Conservation (phyloP, 345 rosid species). For the Clarkia xantiana region DNA sequence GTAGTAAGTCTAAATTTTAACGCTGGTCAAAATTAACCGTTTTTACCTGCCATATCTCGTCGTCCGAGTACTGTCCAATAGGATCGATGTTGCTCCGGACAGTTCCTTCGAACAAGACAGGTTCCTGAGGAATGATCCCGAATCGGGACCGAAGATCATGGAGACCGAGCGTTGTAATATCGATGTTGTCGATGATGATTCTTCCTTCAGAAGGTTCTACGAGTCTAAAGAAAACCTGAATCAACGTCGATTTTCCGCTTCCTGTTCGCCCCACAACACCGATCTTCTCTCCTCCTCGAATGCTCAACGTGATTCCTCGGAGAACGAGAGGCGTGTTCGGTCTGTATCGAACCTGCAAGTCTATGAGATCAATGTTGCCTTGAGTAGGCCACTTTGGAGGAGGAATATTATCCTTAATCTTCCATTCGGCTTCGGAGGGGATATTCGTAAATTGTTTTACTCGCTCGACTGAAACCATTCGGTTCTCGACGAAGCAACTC, state of each 20-base stretch:
- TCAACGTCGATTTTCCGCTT: slow-evolving; percentile 84
- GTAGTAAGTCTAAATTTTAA: neutral
- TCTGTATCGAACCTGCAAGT: slow-evolving; percentile 84
- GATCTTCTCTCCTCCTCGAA: slow-evolving; percentile 76
- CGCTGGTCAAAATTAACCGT: neutral
- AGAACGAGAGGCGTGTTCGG: slow-evolving; percentile 81
- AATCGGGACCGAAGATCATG: slow-evolving; percentile 87
- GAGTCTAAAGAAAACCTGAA: slow-evolving; percentile 81
- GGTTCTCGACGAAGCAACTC: slow-evolving; percentile 87
- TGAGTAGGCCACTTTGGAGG: slow-evolving; percentile 65
- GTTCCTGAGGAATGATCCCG: slow-evolving; percentile 95
- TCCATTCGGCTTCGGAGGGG: slow-evolving; percentile 70
- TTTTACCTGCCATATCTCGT: slow-evolving; percentile 85
- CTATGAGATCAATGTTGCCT: slow-evolving; percentile 61
- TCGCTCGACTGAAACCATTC: slow-evolving; percentile 91
- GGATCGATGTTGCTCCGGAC: slow-evolving; percentile 93
- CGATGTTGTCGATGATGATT: slow-evolving; percentile 76
- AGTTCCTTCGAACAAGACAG: slow-evolving; percentile 91
- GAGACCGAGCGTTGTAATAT: slow-evolving; percentile 58
- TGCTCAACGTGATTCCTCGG: slow-evolving; percentile 64
- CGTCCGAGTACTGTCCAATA: slow-evolving; percentile 55
- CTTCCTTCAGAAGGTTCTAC: slow-evolving; percentile 81
- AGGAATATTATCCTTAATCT: slow-evolving; percentile 36
- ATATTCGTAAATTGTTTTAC: slow-evolving; percentile 77
- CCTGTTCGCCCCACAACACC: slow-evolving; percentile 95